Conservation (phyloP, 2,329 filamentous ascomycete species). For the Aspergillus thermomutatus region DNA sequence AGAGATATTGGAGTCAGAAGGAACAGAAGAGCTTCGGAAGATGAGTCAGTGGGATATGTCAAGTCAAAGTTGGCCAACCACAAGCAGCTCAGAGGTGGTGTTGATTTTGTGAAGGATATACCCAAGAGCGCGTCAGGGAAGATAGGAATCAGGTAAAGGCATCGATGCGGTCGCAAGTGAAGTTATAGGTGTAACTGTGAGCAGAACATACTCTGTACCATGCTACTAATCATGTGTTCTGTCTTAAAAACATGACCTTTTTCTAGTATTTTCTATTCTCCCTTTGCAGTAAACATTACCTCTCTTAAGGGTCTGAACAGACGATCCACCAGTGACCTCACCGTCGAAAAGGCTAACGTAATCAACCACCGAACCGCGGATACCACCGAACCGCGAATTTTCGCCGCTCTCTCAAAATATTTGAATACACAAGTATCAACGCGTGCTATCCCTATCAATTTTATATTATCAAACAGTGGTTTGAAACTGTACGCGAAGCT, state of each 20-base stretch:
- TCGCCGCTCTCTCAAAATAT: too few relatives aligned
- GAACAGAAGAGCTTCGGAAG: slow-evolving; percentile 4
- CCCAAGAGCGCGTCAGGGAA: slow-evolving; percentile 14
- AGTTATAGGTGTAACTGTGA: slow-evolving; percentile 4
- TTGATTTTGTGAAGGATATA: slow-evolving; percentile 12
- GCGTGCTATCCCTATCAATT: too few relatives aligned
- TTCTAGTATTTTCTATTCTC: neutral
- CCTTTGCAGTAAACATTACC: neutral
- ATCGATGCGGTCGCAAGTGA: neutral
- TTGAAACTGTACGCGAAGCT: too few relatives aligned
- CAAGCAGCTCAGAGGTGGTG: slow-evolving; percentile 13
- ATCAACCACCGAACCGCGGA: too few relatives aligned
- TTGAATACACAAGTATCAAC: too few relatives aligned
- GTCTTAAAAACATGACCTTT: neutral
- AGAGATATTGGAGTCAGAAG: neutral
- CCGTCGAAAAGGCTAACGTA: neutral
- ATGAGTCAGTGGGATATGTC: slow-evolving; percentile 9
- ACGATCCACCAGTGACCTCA: neutral
- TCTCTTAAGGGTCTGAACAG: neutral
- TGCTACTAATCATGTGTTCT: neutral
- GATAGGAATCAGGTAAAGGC: slow-evolving; percentile 10
- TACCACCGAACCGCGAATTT: too few relatives aligned
- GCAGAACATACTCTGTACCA: neutral
- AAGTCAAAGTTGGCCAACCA: slow-evolving; percentile 9
- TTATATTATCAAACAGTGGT: too few relatives aligned